Evolutionary conservation across 1,284 basidiomycete species (phyloP).

Genomic region (Acaromyces ingoldii): DNA sequence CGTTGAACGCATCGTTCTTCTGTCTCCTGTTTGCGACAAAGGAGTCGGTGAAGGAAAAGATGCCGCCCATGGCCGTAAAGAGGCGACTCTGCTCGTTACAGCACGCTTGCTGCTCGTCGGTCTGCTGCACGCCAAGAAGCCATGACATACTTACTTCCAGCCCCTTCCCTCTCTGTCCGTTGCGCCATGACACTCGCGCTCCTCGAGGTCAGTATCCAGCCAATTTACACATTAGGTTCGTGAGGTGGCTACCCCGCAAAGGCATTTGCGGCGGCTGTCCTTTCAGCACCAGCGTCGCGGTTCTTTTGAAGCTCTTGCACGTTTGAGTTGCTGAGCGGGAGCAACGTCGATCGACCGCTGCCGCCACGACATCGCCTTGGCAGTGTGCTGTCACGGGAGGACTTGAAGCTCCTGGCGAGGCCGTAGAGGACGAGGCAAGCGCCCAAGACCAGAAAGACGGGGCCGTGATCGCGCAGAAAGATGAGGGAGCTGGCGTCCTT

Average conservation of each 20-base stretch:
- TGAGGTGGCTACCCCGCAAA: too few relatives aligned
- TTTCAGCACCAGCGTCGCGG: too few relatives aligned
- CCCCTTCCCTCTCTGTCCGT: too few relatives aligned
- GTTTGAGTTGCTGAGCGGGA: slow-evolving; percentile 17
- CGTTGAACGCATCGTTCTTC: slow-evolving; percentile 76
- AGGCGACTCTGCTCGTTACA: too few relatives aligned
- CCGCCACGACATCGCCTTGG: slow-evolving; percentile 8
- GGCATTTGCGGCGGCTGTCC: too few relatives aligned
- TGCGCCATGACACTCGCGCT: too few relatives aligned
- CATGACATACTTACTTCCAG: too few relatives aligned
- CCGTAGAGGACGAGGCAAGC: slow-evolving; percentile 26
- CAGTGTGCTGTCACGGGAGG: too few relatives aligned
- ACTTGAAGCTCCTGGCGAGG: slow-evolving; percentile 16
- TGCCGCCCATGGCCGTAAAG: slow-evolving; percentile 85
- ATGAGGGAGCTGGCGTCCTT: slow-evolving; percentile 51
- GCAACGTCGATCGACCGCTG: slow-evolving; percentile 20
- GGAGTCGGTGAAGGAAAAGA: slow-evolving; percentile 77
- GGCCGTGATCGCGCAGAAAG: slow-evolving; percentile 42
- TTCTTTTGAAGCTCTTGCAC: background rate
- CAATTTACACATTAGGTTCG: too few relatives aligned
- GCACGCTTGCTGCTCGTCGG: too few relatives aligned
- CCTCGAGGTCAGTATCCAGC: too few relatives aligned
- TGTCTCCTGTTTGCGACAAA: slow-evolving; percentile 73
- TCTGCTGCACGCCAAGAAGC: too few relatives aligned
- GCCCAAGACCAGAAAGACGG: slow-evolving; percentile 30